These are phyloP conservation scores for Sedum album DNA, from an alignment of 164 flowering plant genomes.

Conservation along the genomic window DNA sequence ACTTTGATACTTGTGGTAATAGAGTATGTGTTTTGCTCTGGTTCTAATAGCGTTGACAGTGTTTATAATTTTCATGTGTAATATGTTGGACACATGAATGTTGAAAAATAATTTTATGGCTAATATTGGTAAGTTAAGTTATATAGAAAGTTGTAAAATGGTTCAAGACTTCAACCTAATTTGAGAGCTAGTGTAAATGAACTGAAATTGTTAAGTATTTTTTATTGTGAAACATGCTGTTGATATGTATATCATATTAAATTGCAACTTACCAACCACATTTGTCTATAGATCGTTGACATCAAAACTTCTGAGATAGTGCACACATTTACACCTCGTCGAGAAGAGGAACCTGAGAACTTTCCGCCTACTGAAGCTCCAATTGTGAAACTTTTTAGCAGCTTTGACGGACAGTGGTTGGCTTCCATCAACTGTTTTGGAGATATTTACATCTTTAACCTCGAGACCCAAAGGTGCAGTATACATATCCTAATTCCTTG, in stretches of 20 bases:
- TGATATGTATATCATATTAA: not conserved
- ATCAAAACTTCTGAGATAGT: slow-evolving; percentile 35
- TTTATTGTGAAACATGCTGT: not conserved
- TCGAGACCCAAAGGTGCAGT: slow-evolving; percentile 67
- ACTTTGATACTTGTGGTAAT: not conserved
- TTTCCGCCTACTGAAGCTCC: slow-evolving; percentile 71
- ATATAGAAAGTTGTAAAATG: not conserved
- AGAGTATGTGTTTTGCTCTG: not conserved
- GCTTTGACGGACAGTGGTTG: slow-evolving; percentile 89
- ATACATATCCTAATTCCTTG: not conserved
- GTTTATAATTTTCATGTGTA: not conserved
- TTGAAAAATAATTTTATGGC: not conserved
- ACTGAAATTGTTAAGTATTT: not conserved
- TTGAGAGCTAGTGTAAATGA: not conserved
- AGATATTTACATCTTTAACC: slow-evolving; percentile 77
- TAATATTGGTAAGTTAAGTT: not conserved
- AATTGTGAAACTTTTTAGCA: slow-evolving; percentile 68
- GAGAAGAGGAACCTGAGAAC: slow-evolving; percentile 34
- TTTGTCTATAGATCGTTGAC: slow-evolving; percentile 54
- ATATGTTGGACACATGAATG: not conserved
- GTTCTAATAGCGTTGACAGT: not conserved
- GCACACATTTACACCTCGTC: slow-evolving; percentile 60
- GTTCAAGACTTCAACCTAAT: not conserved
- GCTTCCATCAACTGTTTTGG: slow-evolving; percentile 91
- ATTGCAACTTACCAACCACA: not conserved